phyloP scores from a whole-genome alignment of 257 asterid species.

The Paulownia fortunei region DNA sequence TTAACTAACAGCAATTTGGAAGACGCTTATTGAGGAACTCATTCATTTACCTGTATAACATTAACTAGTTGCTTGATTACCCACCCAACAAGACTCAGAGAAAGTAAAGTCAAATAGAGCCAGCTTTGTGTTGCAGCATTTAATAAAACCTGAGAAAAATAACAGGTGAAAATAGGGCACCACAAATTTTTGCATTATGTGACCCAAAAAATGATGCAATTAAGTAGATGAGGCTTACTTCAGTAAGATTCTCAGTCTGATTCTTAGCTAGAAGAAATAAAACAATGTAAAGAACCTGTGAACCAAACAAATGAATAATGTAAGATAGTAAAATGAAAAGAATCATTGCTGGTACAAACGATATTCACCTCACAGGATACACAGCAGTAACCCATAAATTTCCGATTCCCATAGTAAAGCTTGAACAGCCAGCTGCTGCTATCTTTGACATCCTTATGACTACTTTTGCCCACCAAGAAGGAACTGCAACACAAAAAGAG shows the following conservation, averaged over 20 bases:
- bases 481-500: conserved; percentile 59
- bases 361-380: conserved; percentile 88
- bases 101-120: conserved; percentile 56
- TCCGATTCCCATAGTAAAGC: conserved; percentile 83
- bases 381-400: conserved; percentile 93
- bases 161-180: not conserved
- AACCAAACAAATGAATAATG: conserved; percentile 30
- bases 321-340: not conserved
- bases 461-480: conserved; percentile 83
- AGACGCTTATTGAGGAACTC: not conserved
- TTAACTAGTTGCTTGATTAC: conserved; percentile 81
- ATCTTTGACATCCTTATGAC: conserved; percentile 95
- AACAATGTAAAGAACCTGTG: conserved; percentile 84
- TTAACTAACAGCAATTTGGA: not conserved
- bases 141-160: conserved; percentile 61
- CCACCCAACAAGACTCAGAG: conserved; percentile 73
- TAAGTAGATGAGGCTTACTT: conserved; percentile 53
- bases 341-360: not conserved
- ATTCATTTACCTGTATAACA: conserved; percentile 73
- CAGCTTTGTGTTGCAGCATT: conserved; percentile 56
- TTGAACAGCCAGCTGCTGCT: conserved; percentile 92
- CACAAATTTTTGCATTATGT: not conserved
- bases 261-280: conserved; percentile 82
- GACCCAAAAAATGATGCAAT: conserved; percentile 3
- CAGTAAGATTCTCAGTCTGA: conserved; percentile 54